Evolutionary conservation across 208 protist species (phyloP), one percentile per base, ranked within the genome.

Genomic region (Acanthamoeba royreba): DNA sequence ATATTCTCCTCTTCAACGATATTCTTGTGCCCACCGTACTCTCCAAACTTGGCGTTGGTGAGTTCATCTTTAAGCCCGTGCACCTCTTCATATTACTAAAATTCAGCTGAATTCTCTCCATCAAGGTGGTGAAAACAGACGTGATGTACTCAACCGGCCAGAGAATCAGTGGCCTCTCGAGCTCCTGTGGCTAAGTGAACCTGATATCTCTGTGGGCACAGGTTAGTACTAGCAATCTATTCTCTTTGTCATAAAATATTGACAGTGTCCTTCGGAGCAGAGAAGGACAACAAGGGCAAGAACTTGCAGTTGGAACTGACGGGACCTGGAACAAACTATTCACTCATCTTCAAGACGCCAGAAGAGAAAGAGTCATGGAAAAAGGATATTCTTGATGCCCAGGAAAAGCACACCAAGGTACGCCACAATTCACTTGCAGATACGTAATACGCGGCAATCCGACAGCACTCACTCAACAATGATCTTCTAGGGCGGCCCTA

Each of bases 1-100:
- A 86, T 35, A 86, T 86, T 35, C 77, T 86, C 11, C 46, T 86
- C n/a, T 86, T 86, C 77, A 86, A 86, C 43, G 77, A 86, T 35
- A 58, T 86, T 31, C 45, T 86, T 31, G 77, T 86, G 77, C 77
- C 77, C 9, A 58, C 46, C 42, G 45, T 86, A 4, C 77, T 58
- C 22, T 86, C 77, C 77, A 86, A 86, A 22, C 42, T 86, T 17
- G 77, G 77, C n/a, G 46, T 55, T 17, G 58, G 58, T 69, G 40
- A n/a, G 28, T 15, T 63, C n/a, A 15, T 35, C 9, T 69, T 31
- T 3, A 3, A 2, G 11, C 9, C 58, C 40, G 11, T 69, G 11
- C 25, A 15, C n/a, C 31, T 5, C 58, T 33, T 69, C 19, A 8
- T 38, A 0, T 35, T 17, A 7, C n/a, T 0, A 35, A n/a, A n/a